A percentile compares a stretch with the other conserved stretches of the same genome.
phyloP scores from a whole-genome alignment of 2,329 filamentous ascomycete species.

The Paracoccidioides lutzii region DNA sequence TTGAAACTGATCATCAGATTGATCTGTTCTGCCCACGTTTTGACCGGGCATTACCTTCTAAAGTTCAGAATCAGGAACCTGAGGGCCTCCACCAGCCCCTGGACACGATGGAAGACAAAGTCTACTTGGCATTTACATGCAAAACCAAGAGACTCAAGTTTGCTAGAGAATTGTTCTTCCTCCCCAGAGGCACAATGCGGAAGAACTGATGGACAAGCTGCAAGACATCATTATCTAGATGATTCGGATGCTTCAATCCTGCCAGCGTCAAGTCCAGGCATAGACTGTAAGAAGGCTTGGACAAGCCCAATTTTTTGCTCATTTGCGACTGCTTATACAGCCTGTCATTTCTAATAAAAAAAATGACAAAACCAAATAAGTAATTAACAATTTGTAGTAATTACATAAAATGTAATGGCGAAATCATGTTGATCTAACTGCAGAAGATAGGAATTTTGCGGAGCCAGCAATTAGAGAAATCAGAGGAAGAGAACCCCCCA shows the following conservation, averaged over 20 bases:
- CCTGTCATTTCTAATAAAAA: background rate
- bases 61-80: background rate
- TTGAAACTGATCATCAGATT: no score
- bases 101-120: background rate
- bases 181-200: background rate
- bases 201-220: background rate
- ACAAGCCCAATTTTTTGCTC: background rate
- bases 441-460: no score
- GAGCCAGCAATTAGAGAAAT: no score
- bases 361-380: no score
- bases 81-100: background rate
- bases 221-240: background rate
- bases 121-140: background rate
- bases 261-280: background rate
- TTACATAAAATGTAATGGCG: no score
- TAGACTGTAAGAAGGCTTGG: background rate
- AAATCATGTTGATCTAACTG: no score
- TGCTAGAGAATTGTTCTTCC: background rate
- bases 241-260: background rate
- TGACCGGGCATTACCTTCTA: no score
- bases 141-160: background rate
- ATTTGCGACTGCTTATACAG: background rate
- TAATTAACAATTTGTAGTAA: no score
- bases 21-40: no score
- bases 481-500: no score